phyloP scores from a whole-genome alignment of 2,329 filamentous ascomycete species.

The Xylariaceae sp. region DNA sequence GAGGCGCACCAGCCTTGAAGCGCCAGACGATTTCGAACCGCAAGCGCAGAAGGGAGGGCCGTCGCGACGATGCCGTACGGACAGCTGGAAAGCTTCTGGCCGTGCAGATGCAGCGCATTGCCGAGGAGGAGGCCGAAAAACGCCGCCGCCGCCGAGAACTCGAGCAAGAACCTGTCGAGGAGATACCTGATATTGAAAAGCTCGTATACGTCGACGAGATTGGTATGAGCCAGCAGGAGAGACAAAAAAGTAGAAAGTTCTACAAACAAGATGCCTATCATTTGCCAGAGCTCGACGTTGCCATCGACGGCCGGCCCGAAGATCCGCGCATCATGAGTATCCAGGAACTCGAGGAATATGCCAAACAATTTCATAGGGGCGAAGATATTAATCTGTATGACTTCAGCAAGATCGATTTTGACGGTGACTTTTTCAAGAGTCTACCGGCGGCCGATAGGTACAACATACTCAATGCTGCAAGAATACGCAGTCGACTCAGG shows the following conservation, averaged over 20 bases:
- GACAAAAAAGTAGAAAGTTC: slow-evolving; percentile 69
- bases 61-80: slow-evolving; percentile 84
- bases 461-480: slow-evolving; percentile 93
- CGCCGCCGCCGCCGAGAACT: slow-evolving; percentile 46
- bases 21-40: slow-evolving; percentile 79
- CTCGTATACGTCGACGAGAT: slow-evolving; percentile 90
- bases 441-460: slow-evolving; percentile 86
- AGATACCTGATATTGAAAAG: slow-evolving; percentile 60
- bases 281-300: slow-evolving; percentile 75
- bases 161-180: slow-evolving; percentile 57
- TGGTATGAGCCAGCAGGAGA: slow-evolving; percentile 72
- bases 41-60: slow-evolving; percentile 75
- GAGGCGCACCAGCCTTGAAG: slow-evolving; percentile 86
- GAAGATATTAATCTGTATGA: slow-evolving; percentile 91
- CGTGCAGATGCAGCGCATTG: slow-evolving; percentile 86
- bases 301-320: slow-evolving; percentile 75
- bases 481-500: slow-evolving; percentile 77
- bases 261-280: slow-evolving; percentile 93
- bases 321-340: slow-evolving; percentile 96
- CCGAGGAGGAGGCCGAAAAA: slow-evolving; percentile 75
- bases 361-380: slow-evolving; percentile 82
- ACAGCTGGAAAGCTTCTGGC: slow-evolving; percentile 90
- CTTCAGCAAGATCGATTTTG: slow-evolving; percentile 98
- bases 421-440: slow-evolving; percentile 90
- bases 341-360: slow-evolving; percentile 90